Evolutionary conservation across 1,284 basidiomycete genomes (phyloP).

Genomic region (Cutaneotrichosporon cutaneum): DNA sequence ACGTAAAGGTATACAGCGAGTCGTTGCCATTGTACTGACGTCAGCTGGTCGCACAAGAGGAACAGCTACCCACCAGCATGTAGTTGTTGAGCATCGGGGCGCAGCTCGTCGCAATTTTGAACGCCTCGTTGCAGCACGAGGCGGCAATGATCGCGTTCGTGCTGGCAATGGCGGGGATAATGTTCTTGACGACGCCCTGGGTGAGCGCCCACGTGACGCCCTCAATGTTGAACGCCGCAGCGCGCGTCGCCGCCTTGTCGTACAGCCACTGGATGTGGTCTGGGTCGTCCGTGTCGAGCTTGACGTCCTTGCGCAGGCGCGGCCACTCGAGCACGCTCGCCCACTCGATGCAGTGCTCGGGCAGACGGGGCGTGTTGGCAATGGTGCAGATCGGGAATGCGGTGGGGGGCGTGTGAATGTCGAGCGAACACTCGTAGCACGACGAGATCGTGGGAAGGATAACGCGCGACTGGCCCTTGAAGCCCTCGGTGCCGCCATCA

Average conservation of each 20-base stretch:
- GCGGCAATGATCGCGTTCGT: conserved; percentile 96
- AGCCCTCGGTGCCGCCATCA: conserved; percentile 98
- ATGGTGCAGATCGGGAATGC: conserved; percentile 99
- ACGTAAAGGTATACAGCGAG: conserved; percentile 95
- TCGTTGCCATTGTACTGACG: conserved; percentile 78
- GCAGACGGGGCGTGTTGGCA: conserved; percentile 95
- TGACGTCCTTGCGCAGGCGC: conserved; percentile 82
- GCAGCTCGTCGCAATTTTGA: conserved; percentile 95
- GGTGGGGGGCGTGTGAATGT: conserved; percentile 97
- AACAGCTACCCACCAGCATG: conserved; percentile 69
- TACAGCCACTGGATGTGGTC: conserved; percentile 97
- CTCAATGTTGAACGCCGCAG: conserved; percentile 90
- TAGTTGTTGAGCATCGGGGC: conserved; percentile 97
- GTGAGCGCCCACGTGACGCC: conserved; percentile 97
- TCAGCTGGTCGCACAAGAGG: not conserved
- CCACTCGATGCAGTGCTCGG: conserved; percentile 99
- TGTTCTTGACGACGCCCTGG: conserved; percentile 99
- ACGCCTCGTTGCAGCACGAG: conserved; percentile 97
- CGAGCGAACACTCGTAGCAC: conserved; percentile 93
- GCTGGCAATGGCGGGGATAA: conserved; percentile 96
- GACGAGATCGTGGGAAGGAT: conserved; percentile 94
- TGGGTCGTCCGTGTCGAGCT: conserved; percentile 92
- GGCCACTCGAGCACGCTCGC: conserved; percentile 99
- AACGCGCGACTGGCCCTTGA: conserved; percentile 97
- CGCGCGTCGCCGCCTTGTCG: conserved; percentile 72